A percentile compares a stretch with the other conserved stretches of the same genome.
phyloP scores from a whole-genome alignment of 1,139 yeast genomes.

The Scheffersomyces illinoinensis region DNA sequence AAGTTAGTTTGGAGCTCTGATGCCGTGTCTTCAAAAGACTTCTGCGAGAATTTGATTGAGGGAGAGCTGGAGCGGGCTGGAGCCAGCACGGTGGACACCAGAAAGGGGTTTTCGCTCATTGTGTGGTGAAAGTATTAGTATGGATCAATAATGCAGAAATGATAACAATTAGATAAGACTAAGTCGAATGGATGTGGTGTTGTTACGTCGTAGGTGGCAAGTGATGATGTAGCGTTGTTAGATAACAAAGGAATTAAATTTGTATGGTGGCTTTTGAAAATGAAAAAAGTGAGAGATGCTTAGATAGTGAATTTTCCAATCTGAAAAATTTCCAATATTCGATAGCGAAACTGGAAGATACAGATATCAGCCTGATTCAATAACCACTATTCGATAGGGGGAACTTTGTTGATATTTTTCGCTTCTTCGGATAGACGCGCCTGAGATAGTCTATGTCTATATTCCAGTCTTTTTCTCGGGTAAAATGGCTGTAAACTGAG shows the following conservation, averaged over 20 bases:
- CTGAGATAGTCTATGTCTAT: background rate
- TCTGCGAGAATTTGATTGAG: slow-evolving; percentile 56
- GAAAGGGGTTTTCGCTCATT: slow-evolving; percentile 39
- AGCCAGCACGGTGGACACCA: slow-evolving; percentile 19
- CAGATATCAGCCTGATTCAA: background rate
- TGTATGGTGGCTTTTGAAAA: background rate
- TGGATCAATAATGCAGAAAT: background rate
- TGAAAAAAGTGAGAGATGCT: background rate
- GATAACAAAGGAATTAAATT: no score
- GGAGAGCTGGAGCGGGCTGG: slow-evolving; percentile 33
- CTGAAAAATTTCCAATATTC: background rate
- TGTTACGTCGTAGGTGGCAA: background rate
- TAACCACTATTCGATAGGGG: background rate
- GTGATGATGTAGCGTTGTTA: background rate
- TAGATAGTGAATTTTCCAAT: background rate
- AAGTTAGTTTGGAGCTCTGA: slow-evolving; percentile 61
- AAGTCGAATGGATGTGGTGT: background rate
- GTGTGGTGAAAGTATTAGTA: background rate
- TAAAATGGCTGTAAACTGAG: background rate
- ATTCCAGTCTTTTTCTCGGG: background rate
- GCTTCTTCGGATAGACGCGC: background rate
- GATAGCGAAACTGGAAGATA: background rate
- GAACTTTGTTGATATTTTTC: background rate
- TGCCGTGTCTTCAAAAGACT: slow-evolving; percentile 62
- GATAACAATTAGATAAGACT: background rate